A percentile compares a stretch with the other conserved stretches of the same genome.
Evolutionary conservation across 345 rosid species (phyloP).

Genomic region (Clarkia xantiana): DNA sequence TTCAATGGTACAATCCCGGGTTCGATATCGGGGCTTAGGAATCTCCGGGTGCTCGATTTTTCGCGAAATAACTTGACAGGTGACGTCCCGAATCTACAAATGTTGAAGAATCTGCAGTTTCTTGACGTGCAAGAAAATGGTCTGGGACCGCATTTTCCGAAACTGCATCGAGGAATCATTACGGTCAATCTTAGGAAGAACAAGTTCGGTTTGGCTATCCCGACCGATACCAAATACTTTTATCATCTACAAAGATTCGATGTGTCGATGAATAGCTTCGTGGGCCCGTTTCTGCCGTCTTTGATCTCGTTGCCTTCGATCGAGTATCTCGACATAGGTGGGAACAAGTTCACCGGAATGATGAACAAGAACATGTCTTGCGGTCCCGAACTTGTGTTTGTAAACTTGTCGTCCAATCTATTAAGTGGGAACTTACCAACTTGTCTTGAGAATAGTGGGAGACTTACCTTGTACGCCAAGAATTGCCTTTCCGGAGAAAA

Average conservation of each 20-base stretch:
- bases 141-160: conserved; percentile 43
- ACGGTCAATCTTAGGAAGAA: conserved; percentile 31
- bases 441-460: conserved; percentile 20
- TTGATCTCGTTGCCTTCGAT: conserved; percentile 36
- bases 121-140: conserved; percentile 34
- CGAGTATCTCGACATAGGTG: conserved; percentile 28
- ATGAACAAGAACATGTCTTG: conserved; percentile 39
- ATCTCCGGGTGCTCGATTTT: conserved; percentile 27
- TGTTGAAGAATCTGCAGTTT: conserved; percentile 42
- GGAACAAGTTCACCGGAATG: conserved; percentile 36
- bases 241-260: conserved; percentile 46
- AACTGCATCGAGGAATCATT: conserved; percentile 20
- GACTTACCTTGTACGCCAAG: conserved; percentile 15
- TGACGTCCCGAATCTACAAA: conserved; percentile 32
- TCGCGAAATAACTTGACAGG: conserved; percentile 34
- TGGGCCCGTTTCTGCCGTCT: conserved; percentile 35
- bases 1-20: conserved; percentile 33
- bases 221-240: conserved; percentile 20
- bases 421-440: conserved; percentile 43
- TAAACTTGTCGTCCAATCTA: conserved; percentile 42
- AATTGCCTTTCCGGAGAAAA: conserved; percentile 35
- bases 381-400: conserved; percentile 21
- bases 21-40: conserved; percentile 18
- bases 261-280: conserved; percentile 39
- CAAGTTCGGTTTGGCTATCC: conserved; percentile 31